phyloP scores from a whole-genome alignment of 345 rosid species.

The Brassica cretica region DNA sequence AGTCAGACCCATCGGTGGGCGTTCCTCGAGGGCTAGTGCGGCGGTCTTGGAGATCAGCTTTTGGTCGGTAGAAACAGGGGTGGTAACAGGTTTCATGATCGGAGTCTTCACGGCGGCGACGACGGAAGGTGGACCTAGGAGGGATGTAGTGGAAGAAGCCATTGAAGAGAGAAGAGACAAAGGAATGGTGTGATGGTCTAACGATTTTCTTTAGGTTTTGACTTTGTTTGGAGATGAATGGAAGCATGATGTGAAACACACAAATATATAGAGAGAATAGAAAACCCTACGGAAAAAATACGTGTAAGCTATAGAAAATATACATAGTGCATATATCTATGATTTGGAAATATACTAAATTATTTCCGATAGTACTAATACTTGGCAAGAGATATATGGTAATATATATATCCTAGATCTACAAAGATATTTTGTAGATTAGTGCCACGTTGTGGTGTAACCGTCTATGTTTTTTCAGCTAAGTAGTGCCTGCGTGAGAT shows the following conservation, averaged over 20 bases:
- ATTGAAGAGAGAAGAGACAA: slow-evolving; percentile 12
- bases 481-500: too few relatives aligned
- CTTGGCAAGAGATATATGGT: background rate
- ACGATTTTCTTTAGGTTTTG: background rate
- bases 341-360: background rate
- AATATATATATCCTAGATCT: background rate
- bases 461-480: too few relatives aligned
- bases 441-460: too few relatives aligned
- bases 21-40: slow-evolving; percentile 11
- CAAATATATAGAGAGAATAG: background rate
- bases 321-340: background rate
- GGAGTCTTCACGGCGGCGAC: background rate
- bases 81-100: background rate
- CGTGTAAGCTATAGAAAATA: background rate
- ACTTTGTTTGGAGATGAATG: background rate
- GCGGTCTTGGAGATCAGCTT: slow-evolving; percentile 7
- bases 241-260: background rate
- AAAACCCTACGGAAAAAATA: background rate
- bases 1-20: slow-evolving; percentile 44
- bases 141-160: slow-evolving; percentile 33
- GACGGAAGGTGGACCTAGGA: slow-evolving; percentile 41
- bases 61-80: slow-evolving; percentile 14
- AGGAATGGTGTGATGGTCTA: background rate
- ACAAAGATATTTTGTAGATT: too few relatives aligned
- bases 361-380: background rate